Evolutionary conservation across 1,284 basidiomycete species (phyloP).

Genomic region (Marasmius oreades): DNA sequence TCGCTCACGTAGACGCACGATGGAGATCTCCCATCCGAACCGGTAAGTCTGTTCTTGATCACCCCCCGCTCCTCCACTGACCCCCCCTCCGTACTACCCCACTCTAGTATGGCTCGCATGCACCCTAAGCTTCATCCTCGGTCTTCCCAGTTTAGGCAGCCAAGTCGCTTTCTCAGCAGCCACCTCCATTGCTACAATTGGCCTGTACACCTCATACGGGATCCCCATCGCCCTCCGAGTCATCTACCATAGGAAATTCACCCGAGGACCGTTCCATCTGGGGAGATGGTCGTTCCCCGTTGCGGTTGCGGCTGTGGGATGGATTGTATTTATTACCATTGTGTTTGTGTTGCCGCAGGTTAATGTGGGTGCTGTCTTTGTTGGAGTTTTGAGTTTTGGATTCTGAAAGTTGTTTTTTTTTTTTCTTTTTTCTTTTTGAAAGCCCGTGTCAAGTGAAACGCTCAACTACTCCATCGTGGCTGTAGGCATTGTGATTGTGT

Average conservation of each 20-base stretch:
- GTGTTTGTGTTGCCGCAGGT: constrained; percentile 64
- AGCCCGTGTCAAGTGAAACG: constrained; percentile 64
- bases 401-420: no score
- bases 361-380: constrained; percentile 37
- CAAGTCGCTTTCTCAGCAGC: constrained; percentile 72
- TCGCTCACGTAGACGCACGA: constrained; percentile 57
- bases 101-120: constrained; percentile 77
- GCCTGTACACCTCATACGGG: constrained; percentile 72
- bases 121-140: constrained; percentile 71
- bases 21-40: constrained; percentile 66
- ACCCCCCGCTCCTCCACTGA: not conserved
- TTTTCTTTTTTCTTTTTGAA: not conserved
- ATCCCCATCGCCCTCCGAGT: constrained; percentile 69
- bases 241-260: constrained; percentile 55
- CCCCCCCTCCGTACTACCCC: not conserved
- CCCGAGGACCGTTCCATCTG: constrained; percentile 70
- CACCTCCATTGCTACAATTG: constrained; percentile 74
- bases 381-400: no score
- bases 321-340: constrained; percentile 64
- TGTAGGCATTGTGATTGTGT: constrained; percentile 63
- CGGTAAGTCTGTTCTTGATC: constrained; percentile 33
- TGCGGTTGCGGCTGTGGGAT: constrained; percentile 48
- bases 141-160: constrained; percentile 67
- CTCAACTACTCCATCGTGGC: constrained; percentile 74
- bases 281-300: constrained; percentile 57